Percentiles rank a stretch among this genome's conserved stretches.
Conservation (phyloP, 2,329 filamentous ascomycete species). For the Trichoderma koningiopsis region DNA sequence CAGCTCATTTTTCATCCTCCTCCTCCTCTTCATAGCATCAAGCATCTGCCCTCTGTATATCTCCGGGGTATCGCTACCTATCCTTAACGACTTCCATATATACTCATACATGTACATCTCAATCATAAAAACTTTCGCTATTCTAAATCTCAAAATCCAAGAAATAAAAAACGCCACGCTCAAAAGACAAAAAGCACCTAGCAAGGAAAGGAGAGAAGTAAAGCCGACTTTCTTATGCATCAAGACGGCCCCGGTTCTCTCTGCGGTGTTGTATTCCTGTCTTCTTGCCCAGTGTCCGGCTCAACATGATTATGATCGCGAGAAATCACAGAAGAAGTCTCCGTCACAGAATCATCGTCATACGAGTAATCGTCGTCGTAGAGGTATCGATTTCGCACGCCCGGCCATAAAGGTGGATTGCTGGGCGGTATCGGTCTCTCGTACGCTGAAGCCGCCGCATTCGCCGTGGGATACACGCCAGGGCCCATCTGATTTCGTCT, state of each 20-base stretch:
- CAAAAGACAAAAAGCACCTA: constrained; percentile 10
- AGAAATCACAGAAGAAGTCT: constrained; percentile 36
- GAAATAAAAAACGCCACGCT: constrained; percentile 11
- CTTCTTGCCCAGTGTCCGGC: constrained; percentile 20
- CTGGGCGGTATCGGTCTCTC: constrained; percentile 36
- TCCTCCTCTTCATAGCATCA: not conserved
- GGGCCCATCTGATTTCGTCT: not conserved
- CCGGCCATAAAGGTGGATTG: constrained; percentile 49
- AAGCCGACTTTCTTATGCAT: not conserved
- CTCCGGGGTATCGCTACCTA: not conserved
- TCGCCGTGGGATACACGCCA: constrained; percentile 27
- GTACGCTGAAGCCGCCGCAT: constrained; percentile 23
- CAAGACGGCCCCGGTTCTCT: constrained; percentile 27
- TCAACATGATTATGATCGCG: constrained; percentile 30
- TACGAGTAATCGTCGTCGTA: constrained; percentile 41
- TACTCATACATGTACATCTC: not conserved
- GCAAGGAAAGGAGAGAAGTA: not conserved
- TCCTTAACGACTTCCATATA: not conserved
- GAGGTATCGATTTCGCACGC: constrained; percentile 39
- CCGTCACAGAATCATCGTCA: constrained; percentile 36
- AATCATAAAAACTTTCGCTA: not conserved
- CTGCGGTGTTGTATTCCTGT: constrained; percentile 4
- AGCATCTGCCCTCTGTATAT: not conserved
- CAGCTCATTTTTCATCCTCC: not conserved
- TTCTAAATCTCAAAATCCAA: not conserved